phyloP scores from a whole-genome alignment of 2,329 filamentous ascomycete genomes.

The Fonsecaea nubica region DNA sequence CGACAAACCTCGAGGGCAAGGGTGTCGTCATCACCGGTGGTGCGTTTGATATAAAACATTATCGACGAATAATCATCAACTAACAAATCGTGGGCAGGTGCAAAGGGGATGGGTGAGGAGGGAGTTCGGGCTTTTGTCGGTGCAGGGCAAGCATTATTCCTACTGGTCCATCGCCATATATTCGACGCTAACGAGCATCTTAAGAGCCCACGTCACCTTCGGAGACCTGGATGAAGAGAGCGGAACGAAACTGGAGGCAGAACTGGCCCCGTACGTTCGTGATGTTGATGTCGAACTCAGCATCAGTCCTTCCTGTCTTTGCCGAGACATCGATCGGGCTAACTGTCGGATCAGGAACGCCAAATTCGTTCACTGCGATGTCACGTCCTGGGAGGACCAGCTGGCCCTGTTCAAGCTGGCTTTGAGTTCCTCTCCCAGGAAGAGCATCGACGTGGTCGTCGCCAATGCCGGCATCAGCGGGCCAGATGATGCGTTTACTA shows the following conservation, averaged over 20 bases:
- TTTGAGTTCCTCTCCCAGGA: conserved; percentile 58
- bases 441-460: conserved; percentile 68
- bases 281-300: neutral
- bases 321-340: neutral
- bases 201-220: conserved; percentile 36
- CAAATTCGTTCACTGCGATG: conserved; percentile 56
- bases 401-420: conserved; percentile 68
- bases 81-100: conserved; percentile 32
- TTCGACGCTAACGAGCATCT: neutral
- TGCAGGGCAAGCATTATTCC: conserved; percentile 30
- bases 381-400: conserved; percentile 69
- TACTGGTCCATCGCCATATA: neutral
- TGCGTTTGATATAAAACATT: conserved; percentile 8
- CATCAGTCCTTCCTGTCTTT: neutral
- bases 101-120: conserved; percentile 43
- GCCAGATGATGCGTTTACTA: conserved; percentile 40
- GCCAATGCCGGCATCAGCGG: conserved; percentile 70
- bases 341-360: conserved; percentile 13
- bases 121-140: conserved; percentile 41
- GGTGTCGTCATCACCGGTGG: conserved; percentile 44
- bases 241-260: conserved; percentile 43
- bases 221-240: conserved; percentile 49
- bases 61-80: neutral
- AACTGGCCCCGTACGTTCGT: conserved; percentile 15
- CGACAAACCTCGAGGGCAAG: conserved; percentile 36